Conservation (phyloP, 1,284 basidiomycete genomes). For the Ceratobasidium sp. region DNA sequence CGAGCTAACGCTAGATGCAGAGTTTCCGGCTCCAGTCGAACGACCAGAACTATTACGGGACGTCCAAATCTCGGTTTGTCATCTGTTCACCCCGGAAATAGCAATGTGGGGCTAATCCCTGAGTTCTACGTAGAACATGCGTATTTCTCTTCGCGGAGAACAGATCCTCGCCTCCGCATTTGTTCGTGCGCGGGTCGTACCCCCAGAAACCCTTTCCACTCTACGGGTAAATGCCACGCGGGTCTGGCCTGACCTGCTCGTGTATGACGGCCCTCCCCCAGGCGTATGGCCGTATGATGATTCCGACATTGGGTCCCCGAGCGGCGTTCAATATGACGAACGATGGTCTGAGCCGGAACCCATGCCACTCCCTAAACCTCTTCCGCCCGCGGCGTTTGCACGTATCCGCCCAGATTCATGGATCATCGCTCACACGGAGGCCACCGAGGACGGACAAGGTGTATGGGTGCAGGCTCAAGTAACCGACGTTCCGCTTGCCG, state of each 20-base stretch:
- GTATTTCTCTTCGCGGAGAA: conserved; percentile 31
- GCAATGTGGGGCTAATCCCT: background rate
- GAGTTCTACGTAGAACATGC: conserved; percentile 21
- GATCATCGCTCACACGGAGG: conserved; percentile 31
- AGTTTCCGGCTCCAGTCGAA: conserved; percentile 23
- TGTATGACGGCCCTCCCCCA: conserved; percentile 31
- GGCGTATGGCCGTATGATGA: conserved; percentile 32
- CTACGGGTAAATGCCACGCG: conserved; percentile 42
- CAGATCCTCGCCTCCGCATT: conserved; percentile 40
- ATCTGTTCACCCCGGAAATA: background rate
- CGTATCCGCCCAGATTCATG: conserved; percentile 41
- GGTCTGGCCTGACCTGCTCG: conserved; percentile 36
- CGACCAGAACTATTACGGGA: conserved; percentile 31
- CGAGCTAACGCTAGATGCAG: conserved; percentile 14
- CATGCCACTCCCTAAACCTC: conserved; percentile 33
- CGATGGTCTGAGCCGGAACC: conserved; percentile 33
- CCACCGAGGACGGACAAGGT: conserved; percentile 7
- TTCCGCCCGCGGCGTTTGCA: conserved; percentile 18
- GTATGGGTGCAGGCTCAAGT: conserved; percentile 41
- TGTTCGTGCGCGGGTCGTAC: conserved; percentile 34
- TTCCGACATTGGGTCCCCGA: background rate
- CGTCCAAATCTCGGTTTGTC: conserved; percentile 38
- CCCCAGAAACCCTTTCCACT: conserved; percentile 16
- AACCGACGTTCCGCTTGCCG: conserved; percentile 27
- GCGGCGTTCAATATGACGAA: conserved; percentile 26